Conservation (phyloP, 176 grass and related monocot genomes). For the Oryza rufipogon region DNA sequence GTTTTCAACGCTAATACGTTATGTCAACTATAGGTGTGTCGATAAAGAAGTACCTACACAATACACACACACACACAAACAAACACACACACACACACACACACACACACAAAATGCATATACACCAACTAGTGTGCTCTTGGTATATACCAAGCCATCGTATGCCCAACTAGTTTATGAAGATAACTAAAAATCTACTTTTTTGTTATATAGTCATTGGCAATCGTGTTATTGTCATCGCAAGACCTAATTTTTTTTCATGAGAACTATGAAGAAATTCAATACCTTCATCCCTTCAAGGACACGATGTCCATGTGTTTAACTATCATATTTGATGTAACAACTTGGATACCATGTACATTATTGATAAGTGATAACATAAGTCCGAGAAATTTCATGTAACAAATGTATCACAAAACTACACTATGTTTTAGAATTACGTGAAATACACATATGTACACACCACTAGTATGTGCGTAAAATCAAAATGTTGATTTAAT, state of each 20-base stretch:
- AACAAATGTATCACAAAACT: neutral
- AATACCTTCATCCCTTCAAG: neutral
- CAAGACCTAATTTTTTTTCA: neutral
- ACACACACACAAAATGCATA: too few relatives aligned
- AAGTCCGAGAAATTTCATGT: neutral
- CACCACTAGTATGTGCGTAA: too few relatives aligned
- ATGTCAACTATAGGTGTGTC: too few relatives aligned
- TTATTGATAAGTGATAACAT: neutral
- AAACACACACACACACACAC: too few relatives aligned
- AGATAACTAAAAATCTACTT: neutral
- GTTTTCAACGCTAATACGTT: neutral
- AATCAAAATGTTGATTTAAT: too few relatives aligned
- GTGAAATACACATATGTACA: too few relatives aligned
- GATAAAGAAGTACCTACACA: too few relatives aligned
- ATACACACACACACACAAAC: too few relatives aligned
- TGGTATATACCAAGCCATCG: neutral
- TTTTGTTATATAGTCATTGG: neutral
- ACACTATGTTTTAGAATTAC: too few relatives aligned
- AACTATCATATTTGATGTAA: neutral
- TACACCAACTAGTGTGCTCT: neutral
- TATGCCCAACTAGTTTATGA: neutral
- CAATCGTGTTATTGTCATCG: neutral
- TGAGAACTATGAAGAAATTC: neutral
- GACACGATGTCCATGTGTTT: neutral
- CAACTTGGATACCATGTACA: neutral